Percentiles rank a stretch among this genome's conserved stretches.
Evolutionary conservation across 805 yeast genomes (phyloP).

Genomic region (Lachancea thermotolerans): DNA sequence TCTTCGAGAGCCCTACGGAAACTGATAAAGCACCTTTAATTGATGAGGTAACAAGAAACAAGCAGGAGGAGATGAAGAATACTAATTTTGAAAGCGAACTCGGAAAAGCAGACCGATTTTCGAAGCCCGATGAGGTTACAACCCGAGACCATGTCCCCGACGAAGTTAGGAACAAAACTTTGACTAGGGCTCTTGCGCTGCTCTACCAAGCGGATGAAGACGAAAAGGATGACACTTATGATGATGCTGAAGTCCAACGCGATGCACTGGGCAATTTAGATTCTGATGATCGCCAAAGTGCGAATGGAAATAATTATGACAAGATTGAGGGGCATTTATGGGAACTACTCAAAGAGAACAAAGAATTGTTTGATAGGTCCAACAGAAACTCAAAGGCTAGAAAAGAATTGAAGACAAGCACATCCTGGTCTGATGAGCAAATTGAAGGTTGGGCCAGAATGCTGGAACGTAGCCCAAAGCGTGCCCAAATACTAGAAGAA

Average conservation of each 20-base stretch:
- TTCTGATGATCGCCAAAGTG: constrained; percentile 11
- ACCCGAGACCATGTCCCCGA: constrained; percentile 32
- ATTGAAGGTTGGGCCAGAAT: constrained; percentile 90
- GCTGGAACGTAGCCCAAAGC: constrained; percentile 57
- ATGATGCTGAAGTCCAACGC: constrained; percentile 37
- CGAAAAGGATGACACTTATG: constrained; percentile 76
- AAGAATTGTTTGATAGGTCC: constrained; percentile 40
- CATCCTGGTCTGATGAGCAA: constrained; percentile 81
- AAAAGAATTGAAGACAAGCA: constrained; percentile 41
- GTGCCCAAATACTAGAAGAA: constrained; percentile 58
- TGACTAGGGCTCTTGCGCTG: constrained; percentile 53
- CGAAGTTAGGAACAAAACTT: constrained; percentile 49
- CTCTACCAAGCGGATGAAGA: constrained; percentile 75
- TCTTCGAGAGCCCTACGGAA: constrained; percentile 57
- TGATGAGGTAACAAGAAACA: constrained; percentile 15
- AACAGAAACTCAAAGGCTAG: constrained; percentile 49
- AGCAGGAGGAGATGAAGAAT: constrained; percentile 10
- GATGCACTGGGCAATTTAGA: constrained; percentile 8
- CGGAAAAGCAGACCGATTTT: constrained; percentile 6
- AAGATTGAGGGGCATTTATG: constrained; percentile 51
- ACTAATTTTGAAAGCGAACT: constrained; percentile 2
- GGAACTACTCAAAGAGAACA: constrained; percentile 46
- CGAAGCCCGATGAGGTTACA: constrained; percentile 8
- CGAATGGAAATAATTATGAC: constrained; percentile 28
- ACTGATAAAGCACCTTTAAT: constrained; percentile 25